These are phyloP conservation scores for Neurospora discreta DNA, from an alignment of 495 filamentous ascomycete species.

Conservation along the genomic window DNA sequence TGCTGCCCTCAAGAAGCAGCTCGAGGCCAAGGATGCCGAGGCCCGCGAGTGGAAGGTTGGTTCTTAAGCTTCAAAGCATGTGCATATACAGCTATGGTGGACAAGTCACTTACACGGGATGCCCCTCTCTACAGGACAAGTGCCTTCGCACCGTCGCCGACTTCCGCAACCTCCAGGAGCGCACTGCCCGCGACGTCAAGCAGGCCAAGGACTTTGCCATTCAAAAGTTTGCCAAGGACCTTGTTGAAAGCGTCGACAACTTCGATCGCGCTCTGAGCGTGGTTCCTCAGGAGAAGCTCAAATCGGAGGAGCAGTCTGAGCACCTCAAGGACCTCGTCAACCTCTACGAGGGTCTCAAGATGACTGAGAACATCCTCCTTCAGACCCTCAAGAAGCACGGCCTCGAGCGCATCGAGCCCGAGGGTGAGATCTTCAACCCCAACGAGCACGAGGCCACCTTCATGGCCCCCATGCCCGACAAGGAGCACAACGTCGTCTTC, in stretches of 20 bases:
- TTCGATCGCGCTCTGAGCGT: constrained; percentile 79
- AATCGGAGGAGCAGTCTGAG: constrained; percentile 38
- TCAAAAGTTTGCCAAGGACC: constrained; percentile 85
- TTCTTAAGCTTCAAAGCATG: not conserved
- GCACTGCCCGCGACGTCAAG: constrained; percentile 84
- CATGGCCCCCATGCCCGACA: constrained; percentile 68
- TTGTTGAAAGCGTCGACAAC: constrained; percentile 91
- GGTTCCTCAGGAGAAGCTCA: constrained; percentile 64
- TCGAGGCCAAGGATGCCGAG: constrained; percentile 79
- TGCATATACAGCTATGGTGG: not conserved
- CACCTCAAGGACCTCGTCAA: constrained; percentile 59
- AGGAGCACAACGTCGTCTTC: constrained; percentile 86
- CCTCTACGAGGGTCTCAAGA: constrained; percentile 79
- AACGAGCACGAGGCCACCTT: constrained; percentile 95
- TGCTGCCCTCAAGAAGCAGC: constrained; percentile 46
- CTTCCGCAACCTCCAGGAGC: constrained; percentile 93
- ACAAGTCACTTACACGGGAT: constrained; percentile 1
- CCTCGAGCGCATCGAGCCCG: constrained; percentile 76
- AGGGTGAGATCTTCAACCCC: constrained; percentile 77
- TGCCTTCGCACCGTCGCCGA: constrained; percentile 88
- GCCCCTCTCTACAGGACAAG: constrained; percentile 56
- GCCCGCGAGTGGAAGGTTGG: constrained; percentile 75
- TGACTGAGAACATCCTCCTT: constrained; percentile 87
- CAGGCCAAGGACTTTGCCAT: constrained; percentile 83
- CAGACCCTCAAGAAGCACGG: constrained; percentile 87